Base-by-base conservation (phyloP, 805 yeast genomes). In the Saturnispora zaruensis region DNA sequence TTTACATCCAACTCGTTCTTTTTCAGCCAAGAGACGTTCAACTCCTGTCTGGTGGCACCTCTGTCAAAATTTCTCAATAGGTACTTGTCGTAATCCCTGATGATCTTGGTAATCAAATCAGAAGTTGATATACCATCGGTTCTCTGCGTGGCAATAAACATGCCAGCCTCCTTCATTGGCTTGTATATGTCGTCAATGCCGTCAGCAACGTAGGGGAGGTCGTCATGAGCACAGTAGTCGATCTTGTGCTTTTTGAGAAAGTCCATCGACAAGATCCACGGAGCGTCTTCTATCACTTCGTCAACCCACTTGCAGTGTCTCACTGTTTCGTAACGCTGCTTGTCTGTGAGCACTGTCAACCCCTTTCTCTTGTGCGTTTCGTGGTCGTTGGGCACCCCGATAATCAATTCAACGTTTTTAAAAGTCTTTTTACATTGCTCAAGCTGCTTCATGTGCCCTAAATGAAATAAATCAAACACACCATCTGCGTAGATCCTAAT, bases 171-270 rank as follows among this genome's bases (percentile, higher is more conserved):
- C 65, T 93, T 93, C 62, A 93, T 85, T 21, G 97, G 96, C 65
- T 79, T 81, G 70, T 93, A 93, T 49, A 93, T 89, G 65, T 93
- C 99, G 64, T 87, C 96, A 36, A 81, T 75, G 53, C 83, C 96
- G n/a, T 80, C 81, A 23, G 91, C 81, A 1, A 87, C 96, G 64
- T 93, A 93, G 0, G 99, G 99, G 54, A 88, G 71, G 66, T 93
- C 98, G 69, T 93, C 99, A 67, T 93, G 99, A 2, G 99, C 99
- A 53, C 91, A 96, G 61, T 88, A 93, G 66, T 93, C 99, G 57
- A 93, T 88, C 49, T 81, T 72, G 67, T 93, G 96, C 58, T 84
- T 68, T 44, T 71, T 71, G 56, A 93, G 68, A 59, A 93, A 93
- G 42, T 84, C 88, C 49, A 88, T 79, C 2, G 89, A 84, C 25